Evolutionary conservation across 768 basidiomycete species (phyloP), one percentile per base, ranked within the genome.

Genomic region (Peribolospora kevripleyi): DNA sequence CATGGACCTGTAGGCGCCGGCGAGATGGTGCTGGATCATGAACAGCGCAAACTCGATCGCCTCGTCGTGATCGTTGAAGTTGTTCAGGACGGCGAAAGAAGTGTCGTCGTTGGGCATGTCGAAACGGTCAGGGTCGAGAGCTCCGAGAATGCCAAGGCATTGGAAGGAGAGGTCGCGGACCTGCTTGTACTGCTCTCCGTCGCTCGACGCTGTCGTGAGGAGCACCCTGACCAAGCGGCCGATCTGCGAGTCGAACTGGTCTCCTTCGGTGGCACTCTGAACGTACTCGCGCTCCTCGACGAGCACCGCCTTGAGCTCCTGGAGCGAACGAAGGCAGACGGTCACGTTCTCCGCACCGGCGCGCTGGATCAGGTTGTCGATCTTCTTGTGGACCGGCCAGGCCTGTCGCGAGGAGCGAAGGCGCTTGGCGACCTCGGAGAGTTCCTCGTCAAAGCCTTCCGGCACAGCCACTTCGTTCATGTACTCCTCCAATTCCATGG

Each of bases 121-220:
- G 62, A 82, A 82, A 51, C 93, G 75, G 70, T 97, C 91, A 0
- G 91, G 91, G 67, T 98, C 93, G 13, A 90, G 74, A 2, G 93
- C 93, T 5, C 93, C 93, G 9, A 97, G 69, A 25, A 84, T 75
- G 2, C 90, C 87, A 54, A 97, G 77, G 64, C 85, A 93, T 63
- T 93, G 84, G 63, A 81, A 88, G 0, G 86, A 81, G 14, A 83
- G 67, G 47, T 76, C 69, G 13, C 79, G 78, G 7, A 87, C 63
- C 1, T 72, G 63, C 48, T 88, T 81, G 5, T 74, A 73, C 5
- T 75, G 77, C 50, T 90, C 84, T 1, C 79, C 80, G 59, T 91
- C 87, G 7, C 84, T 76, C 53, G 77, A 77, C 0, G 82, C 80
- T 0, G 80, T 77, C 11, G 72, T 65, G 53, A 90, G 74, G 3